Evolutionary conservation across 2,329 filamentous ascomycete species (phyloP).

Genomic region (Alternaria hordeiaustralica): DNA sequence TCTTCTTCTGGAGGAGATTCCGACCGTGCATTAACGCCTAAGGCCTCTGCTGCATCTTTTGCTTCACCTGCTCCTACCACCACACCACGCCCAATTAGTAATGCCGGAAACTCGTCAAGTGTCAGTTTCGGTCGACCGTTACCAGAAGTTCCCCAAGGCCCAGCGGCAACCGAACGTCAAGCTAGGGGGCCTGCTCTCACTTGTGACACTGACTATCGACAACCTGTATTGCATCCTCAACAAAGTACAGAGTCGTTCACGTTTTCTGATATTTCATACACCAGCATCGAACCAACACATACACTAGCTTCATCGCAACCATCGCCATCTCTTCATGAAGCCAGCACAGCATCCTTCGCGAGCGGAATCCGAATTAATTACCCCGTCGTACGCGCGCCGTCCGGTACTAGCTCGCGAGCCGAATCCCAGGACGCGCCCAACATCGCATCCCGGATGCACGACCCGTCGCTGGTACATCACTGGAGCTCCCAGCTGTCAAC

Average conservation of each 20-base stretch:
- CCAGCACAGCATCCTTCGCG: conserved; percentile 41
- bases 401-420: conserved; percentile 45
- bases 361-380: conserved; percentile 46
- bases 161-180: conserved; percentile 37
- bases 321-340: conserved; percentile 44
- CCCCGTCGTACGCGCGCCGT: conserved; percentile 45
- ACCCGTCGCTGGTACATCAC: conserved; percentile 44
- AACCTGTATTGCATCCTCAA: conserved; percentile 35
- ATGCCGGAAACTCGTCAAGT: conserved; percentile 39
- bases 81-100: conserved; percentile 27
- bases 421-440: conserved; percentile 42
- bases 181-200: conserved; percentile 41
- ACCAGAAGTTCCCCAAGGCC: conserved; percentile 32
- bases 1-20: conserved; percentile 44
- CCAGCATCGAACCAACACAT: conserved; percentile 41
- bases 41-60: conserved; percentile 46
- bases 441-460: conserved; percentile 49
- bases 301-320: conserved; percentile 33
- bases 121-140: conserved; percentile 33
- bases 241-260: conserved; percentile 45
- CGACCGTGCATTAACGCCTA: conserved; percentile 45
- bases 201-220: conserved; percentile 38
- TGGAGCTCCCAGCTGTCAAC: conserved; percentile 52
- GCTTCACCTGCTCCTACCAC: conserved; percentile 40
- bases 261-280: conserved; percentile 45